Evolutionary conservation across 257 asterid genomes (phyloP), one percentile per base, ranked within the genome.

Genomic region (Solanum etuberosum): DNA sequence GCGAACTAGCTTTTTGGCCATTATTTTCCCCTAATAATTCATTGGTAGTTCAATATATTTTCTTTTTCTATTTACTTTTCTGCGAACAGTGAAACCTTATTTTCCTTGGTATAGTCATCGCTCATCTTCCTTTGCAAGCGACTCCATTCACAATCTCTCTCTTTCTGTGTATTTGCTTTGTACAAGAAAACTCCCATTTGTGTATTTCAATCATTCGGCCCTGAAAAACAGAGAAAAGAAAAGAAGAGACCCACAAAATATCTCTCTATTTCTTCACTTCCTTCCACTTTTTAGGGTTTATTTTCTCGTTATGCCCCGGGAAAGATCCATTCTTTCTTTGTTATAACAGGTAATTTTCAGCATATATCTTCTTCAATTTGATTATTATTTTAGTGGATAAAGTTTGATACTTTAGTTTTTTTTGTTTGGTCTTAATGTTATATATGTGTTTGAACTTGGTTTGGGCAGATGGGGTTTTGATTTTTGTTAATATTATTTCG

Each of bases 211-310:
- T 46, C 67, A 18, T 27, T 9, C 38, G 23, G 32, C 9, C 85
- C 25, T 4, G n/a, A 14, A 43, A 80, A 46, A 25, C 65, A 42
- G 40, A 81, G 3, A 48, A 80, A 80, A 35, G 4, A 43, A 78
- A 77, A 42, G 3, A 77, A 42, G 16, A 27, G 29, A 80, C 18
- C 67, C 84, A 81, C 1, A 48, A 37, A 51, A 63, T 27, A 29
- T 8, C 31, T 35, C 42, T 63, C 32, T 43, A 7, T 71, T 27
- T 9, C 18, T 32, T 13, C 73, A 51, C 48, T 31, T 40, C 32
- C 38, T 72, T 48, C 13, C 35, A 43, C 21, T 35, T 29, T 68
- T 40, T 87, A 89, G 88, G 90, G 91, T 89, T 89, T 87, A 43
- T 74, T 68, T 27, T 35, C n/a, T 82, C 16, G 20, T 61, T 40